Evolutionary conservation across 305 asterid genomes (phyloP), one percentile per base, ranked within the genome.

Genomic region (Salvia sclarea): DNA sequence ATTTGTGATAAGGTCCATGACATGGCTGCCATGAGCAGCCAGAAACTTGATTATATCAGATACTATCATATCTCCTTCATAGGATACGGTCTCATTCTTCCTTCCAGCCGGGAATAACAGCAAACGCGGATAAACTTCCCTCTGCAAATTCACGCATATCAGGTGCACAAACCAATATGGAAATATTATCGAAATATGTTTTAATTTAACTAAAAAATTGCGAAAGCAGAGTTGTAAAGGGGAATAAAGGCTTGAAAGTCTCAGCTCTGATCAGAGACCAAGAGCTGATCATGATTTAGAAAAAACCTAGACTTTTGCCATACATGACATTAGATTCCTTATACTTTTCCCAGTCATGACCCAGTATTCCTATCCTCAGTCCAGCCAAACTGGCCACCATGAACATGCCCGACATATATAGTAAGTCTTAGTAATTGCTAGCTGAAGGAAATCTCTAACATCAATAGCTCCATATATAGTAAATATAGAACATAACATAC

Each of bases 91-190:
- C 65, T 82, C 72, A 67, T 82, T 77, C 82, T 90, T 88, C 78
- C 76, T 79, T 71, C 76, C 86, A 21, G 92, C 89, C 9, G 97
- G 98, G 78, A 85, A 93, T 82, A 93, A 68, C 73, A 93, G 75
- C 79, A 93, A 74, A 61, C 80, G 85, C 64, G 98, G 97, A 84
- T 90, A 88, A 52, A 88, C 79, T 71, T 93, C 96, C 84, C 89
- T 84, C 97, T 93, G 97, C 87, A 81, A 61, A 77, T 68, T 66
- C 56, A 66, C 38, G 64, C 63, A 69, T 68, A 47, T 72, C 24
- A 74, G 64, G 70, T 38, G 45, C 61, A 48, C 37, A 61, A 8
- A 22, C 65, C 33, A 49, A 50, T 24, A 53, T 65, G 78, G 44
- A 74, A 74, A 76, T 57, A 24, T 43, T 60, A 24, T 5, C 47